A percentile compares a stretch with the other conserved stretches of the same genome.
phyloP scores from a whole-genome alignment of 2,329 filamentous ascomycete genomes.

The Laburnicola sp. region DNA sequence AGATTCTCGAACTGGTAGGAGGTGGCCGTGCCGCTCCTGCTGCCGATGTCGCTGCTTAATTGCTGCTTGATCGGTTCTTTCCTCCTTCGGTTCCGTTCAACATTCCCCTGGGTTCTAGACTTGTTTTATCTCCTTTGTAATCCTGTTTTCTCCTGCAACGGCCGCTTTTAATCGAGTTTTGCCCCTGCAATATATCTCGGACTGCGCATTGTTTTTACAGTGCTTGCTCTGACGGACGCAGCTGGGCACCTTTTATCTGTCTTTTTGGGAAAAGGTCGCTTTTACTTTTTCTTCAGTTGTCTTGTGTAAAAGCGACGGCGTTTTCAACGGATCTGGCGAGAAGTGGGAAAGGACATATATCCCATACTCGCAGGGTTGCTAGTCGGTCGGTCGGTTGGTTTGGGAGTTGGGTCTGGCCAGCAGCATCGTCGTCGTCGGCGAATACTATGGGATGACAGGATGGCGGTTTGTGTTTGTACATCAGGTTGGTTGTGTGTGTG shows the following conservation, averaged over 20 bases:
- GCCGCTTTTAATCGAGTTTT: constrained; percentile 17
- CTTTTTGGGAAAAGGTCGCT: constrained; percentile 24
- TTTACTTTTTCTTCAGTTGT: constrained; percentile 15
- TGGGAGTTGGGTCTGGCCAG: constrained; percentile 7
- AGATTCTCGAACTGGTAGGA: constrained; percentile 83
- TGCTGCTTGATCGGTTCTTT: constrained; percentile 3
- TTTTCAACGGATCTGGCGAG: constrained; percentile 17
- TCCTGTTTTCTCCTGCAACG: constrained; percentile 19
- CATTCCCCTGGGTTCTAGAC: constrained; percentile 6
- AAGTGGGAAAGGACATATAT: background rate
- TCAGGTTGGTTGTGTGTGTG: no score
- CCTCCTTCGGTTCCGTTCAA: constrained; percentile 7
- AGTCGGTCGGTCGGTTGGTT: constrained; percentile 5
- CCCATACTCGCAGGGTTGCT: background rate
- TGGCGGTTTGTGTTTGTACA: background rate
- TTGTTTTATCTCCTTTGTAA: constrained; percentile 17
- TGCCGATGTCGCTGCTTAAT: constrained; percentile 23
- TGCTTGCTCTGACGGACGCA: constrained; percentile 13
- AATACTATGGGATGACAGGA: background rate
- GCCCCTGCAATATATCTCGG: constrained; percentile 20
- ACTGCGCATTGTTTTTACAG: background rate
- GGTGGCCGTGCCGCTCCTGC: constrained; percentile 34
- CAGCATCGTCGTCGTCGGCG: constrained; percentile 1
- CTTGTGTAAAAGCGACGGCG: constrained; percentile 28
- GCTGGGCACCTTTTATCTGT: constrained; percentile 23